A percentile compares a stretch with the other conserved stretches of the same genome.
These are phyloP conservation scores for Spergularia azorica DNA, from an alignment of 179 eudicot genomes.

Conservation along the genomic window DNA sequence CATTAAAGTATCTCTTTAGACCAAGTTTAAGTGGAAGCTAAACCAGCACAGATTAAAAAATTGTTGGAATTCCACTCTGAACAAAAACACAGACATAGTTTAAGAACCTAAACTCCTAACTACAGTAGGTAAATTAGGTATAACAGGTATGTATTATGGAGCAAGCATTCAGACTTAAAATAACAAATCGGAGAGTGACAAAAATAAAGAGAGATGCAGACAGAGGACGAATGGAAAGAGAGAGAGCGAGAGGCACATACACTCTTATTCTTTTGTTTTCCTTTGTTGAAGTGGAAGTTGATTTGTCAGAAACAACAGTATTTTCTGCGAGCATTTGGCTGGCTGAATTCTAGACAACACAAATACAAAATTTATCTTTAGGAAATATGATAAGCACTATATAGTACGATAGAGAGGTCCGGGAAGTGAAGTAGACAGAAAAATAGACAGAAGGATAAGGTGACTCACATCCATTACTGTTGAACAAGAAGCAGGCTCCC, in stretches of 20 bases:
- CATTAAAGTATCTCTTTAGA: conserved; percentile 26
- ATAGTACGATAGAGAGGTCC: not conserved
- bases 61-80: not conserved
- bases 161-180: not conserved
- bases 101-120: not conserved
- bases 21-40: conserved; percentile 1
- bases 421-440: conserved; percentile 10
- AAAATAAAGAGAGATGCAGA: not conserved
- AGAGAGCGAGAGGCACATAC: conserved; percentile 24
- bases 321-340: conserved; percentile 20
- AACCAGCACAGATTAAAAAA: not conserved
- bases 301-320: conserved; percentile 13
- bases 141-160: not conserved
- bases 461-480: conserved; percentile 41
- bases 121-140: not conserved
- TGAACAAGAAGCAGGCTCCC: conserved; percentile 40
- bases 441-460: not conserved
- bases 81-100: not conserved
- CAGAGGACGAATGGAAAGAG: not conserved
- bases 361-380: conserved; percentile 3
- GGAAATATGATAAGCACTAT: not conserved
- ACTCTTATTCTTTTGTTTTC: conserved; percentile 33
- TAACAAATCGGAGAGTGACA: not conserved
- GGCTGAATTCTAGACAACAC: conserved; percentile 33
- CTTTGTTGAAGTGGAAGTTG: conserved; percentile 17